A percentile compares a stretch with the other conserved stretches of the same genome.
Evolutionary conservation across 2,329 filamentous ascomycete species (phyloP).

Genomic region (Juglanconis oblonga): DNA sequence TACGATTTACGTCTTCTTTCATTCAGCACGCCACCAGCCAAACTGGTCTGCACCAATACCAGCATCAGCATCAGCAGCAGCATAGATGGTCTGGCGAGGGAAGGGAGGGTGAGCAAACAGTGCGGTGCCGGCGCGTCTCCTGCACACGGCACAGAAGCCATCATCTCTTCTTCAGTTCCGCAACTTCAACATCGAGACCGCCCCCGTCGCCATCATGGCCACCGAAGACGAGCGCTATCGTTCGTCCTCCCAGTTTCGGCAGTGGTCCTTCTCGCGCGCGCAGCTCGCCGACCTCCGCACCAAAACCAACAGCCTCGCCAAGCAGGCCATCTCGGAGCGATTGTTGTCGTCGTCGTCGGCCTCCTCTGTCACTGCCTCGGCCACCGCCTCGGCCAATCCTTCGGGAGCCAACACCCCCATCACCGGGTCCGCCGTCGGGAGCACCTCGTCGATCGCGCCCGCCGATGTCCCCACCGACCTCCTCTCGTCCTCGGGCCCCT

Average conservation of each 20-base stretch:
- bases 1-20: no score
- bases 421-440: neutral
- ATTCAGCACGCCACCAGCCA: no score
- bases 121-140: no score
- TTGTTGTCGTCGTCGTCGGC: constrained; percentile 51
- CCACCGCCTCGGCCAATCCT: constrained; percentile 26
- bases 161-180: no score
- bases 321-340: constrained; percentile 55
- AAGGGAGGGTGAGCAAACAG: no score
- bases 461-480: constrained; percentile 14
- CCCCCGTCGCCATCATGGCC: constrained; percentile 47
- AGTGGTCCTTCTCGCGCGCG: constrained; percentile 86
- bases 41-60: no score
- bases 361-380: constrained; percentile 45
- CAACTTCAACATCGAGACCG: neutral
- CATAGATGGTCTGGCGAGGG: no score
- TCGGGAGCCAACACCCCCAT: constrained; percentile 31
- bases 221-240: constrained; percentile 91
- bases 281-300: constrained; percentile 69
- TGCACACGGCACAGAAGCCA: no score
- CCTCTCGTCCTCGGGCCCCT: constrained; percentile 15
- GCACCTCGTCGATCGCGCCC: constrained; percentile 24
- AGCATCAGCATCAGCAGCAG: no score
- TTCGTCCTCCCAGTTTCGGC: constrained; percentile 81
- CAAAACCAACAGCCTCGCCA: constrained; percentile 76